Conservation (phyloP, 305 asterid species). For the Galium porrigens region DNA sequence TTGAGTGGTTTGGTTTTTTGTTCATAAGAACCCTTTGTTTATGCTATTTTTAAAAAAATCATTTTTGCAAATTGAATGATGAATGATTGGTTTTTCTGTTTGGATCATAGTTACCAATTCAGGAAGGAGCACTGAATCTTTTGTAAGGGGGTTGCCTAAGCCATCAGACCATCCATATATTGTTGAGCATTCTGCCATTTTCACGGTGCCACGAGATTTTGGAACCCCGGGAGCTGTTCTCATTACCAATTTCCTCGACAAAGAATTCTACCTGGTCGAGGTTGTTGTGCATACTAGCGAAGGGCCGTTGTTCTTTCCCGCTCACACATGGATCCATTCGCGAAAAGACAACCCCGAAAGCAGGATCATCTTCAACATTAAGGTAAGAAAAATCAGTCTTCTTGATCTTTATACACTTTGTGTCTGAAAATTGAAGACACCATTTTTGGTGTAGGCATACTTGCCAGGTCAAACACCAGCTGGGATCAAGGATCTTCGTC, state of each 20-base stretch:
- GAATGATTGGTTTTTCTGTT: background rate
- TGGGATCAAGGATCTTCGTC: conserved; percentile 58
- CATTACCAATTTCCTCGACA: conserved; percentile 52
- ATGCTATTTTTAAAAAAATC: background rate
- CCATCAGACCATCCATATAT: conserved; percentile 38
- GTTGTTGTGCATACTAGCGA: conserved; percentile 45
- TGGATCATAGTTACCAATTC: conserved; percentile 37
- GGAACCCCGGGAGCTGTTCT: conserved; percentile 63
- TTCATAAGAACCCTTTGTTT: background rate
- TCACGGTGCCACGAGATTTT: conserved; percentile 45
- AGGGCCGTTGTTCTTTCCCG: conserved; percentile 47
- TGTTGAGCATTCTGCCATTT: conserved; percentile 47
- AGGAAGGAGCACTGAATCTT: conserved; percentile 49
- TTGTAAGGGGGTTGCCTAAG: conserved; percentile 54
- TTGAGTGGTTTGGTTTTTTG: background rate
- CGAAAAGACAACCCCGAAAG: conserved; percentile 45
- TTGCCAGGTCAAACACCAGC: conserved; percentile 61
- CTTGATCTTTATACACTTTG: background rate
- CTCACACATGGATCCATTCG: conserved; percentile 68
- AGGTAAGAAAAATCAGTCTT: conserved; percentile 24
- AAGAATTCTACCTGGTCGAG: conserved; percentile 52
- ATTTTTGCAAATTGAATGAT: background rate
- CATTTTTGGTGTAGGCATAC: conserved; percentile 30
- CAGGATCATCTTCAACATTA: conserved; percentile 60
- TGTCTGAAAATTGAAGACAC: background rate